A percentile compares a stretch with the other conserved stretches of the same genome.
These are phyloP conservation scores for Trametes cubensis DNA, from an alignment of 768 basidiomycete genomes.

Conservation along the genomic window DNA sequence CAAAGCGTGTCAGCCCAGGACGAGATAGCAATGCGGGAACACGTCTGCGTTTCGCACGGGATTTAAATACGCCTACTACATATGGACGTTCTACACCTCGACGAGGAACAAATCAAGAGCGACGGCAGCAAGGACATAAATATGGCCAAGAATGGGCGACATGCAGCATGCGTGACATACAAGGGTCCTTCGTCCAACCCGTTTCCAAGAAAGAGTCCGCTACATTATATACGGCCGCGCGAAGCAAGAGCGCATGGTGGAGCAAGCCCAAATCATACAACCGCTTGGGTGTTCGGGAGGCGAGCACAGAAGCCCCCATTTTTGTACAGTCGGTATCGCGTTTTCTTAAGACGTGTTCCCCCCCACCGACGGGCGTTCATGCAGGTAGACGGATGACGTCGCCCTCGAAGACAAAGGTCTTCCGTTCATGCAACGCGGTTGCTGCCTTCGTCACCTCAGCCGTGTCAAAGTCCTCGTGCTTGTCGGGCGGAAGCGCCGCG, in stretches of 20 bases:
- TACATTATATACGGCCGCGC: background rate
- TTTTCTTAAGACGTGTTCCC: background rate
- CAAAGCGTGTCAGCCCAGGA: too few relatives aligned
- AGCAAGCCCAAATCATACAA: too few relatives aligned
- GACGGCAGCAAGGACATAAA: background rate
- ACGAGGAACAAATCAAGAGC: too few relatives aligned
- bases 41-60: background rate
- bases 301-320: background rate
- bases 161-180: slow-evolving; percentile 14
- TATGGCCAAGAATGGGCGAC: slow-evolving; percentile 3
- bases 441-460: slow-evolving; percentile 55
- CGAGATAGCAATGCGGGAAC: too few relatives aligned
- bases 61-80: slow-evolving; percentile 5
- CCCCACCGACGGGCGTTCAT: background rate
- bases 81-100: background rate
- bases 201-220: slow-evolving; percentile 16
- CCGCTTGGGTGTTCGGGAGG: too few relatives aligned
- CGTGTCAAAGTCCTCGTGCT: slow-evolving; percentile 83
- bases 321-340: slow-evolving; percentile 3
- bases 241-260: too few relatives aligned
- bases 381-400: slow-evolving; percentile 33
- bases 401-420: slow-evolving; percentile 36
- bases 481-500: slow-evolving; percentile 74
- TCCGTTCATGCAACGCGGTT: slow-evolving; percentile 35
- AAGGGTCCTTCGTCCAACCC: slow-evolving; percentile 14